Conservation (phyloP, 2,329 filamentous ascomycete genomes). For the Bipolaris victoriae region DNA sequence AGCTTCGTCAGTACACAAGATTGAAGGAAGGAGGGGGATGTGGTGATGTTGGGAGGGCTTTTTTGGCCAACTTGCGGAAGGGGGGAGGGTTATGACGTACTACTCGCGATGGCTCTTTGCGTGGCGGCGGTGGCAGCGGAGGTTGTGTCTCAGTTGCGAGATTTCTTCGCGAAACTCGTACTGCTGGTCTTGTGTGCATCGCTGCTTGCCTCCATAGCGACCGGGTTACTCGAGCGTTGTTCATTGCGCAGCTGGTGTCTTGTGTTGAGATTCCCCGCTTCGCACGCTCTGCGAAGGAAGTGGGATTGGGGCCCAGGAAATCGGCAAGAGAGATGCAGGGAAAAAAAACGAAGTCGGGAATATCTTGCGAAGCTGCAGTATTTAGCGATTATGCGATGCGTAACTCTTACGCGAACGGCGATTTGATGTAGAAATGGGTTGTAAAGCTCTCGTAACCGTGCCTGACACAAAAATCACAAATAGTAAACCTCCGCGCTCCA, state of each 20-base stretch:
- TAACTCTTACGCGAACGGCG: background rate
- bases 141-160: slow-evolving; percentile 27
- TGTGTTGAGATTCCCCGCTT: background rate
- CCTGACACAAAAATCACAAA: slow-evolving; percentile 9
- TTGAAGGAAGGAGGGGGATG: background rate
- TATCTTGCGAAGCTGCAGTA: too few species aligned
- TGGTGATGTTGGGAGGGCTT: background rate
- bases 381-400: background rate
- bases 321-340: background rate
- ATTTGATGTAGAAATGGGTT: too few species aligned
- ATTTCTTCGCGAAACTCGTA: slow-evolving; percentile 16
- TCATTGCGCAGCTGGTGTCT: slow-evolving; percentile 18
- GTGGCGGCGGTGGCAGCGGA: slow-evolving; percentile 17
- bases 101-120: slow-evolving; percentile 28
- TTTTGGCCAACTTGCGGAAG: too few species aligned
- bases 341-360: background rate
- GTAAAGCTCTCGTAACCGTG: too few species aligned
- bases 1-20: background rate
- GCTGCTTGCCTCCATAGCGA: slow-evolving; percentile 6
- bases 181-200: slow-evolving; percentile 5
- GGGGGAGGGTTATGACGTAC: slow-evolving; percentile 20
- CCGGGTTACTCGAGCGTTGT: slow-evolving; percentile 18
- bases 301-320: background rate
- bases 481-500: slow-evolving; percentile 35
- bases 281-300: background rate